A percentile compares a stretch with the other conserved stretches of the same genome.
These are phyloP conservation scores for Metarhizium guizhouense DNA, from an alignment of 2,329 filamentous ascomycete genomes.

Conservation along the genomic window DNA sequence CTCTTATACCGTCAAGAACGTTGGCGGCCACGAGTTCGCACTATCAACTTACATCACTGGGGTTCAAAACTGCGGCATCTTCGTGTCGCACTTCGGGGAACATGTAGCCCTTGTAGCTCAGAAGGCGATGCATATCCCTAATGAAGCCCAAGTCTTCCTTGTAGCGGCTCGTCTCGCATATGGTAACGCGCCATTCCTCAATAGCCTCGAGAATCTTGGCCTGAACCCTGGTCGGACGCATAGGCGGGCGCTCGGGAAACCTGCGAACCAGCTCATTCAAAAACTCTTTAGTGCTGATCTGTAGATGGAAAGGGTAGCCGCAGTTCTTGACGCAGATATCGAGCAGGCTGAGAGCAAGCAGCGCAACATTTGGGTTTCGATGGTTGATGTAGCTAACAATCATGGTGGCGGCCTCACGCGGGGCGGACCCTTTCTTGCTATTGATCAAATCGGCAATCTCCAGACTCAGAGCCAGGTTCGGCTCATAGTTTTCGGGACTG, in stretches of 20 bases:
- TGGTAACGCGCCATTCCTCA: conserved; percentile 96
- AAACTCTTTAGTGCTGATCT: conserved; percentile 98
- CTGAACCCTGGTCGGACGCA: conserved; percentile 80
- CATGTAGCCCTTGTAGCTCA: conserved; percentile 94
- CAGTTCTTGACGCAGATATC: conserved; percentile 99
- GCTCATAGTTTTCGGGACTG: conserved; percentile 95
- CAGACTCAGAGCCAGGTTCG: conserved; percentile 90
- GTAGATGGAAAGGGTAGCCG: conserved; percentile 96
- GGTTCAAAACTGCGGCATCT: conserved; percentile 92
- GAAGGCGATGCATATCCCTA: conserved; percentile 88
- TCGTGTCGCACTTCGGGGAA: conserved; percentile 90
- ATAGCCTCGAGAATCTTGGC: conserved; percentile 89
- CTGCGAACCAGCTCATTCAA: conserved; percentile 94
- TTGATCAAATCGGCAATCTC: conserved; percentile 97
- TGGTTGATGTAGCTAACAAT: conserved; percentile 95
- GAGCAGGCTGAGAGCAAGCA: conserved; percentile 83
- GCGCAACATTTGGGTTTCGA: conserved; percentile 88
- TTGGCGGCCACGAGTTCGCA: neutral
- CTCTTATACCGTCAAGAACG: neutral
- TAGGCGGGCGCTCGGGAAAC: conserved; percentile 87
- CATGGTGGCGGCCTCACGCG: conserved; percentile 85
- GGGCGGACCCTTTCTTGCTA: conserved; percentile 90
- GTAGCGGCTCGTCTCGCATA: conserved; percentile 96
- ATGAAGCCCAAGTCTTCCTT: conserved; percentile 96
- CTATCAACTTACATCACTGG: conserved; percentile 74